Evolutionary conservation across 2,329 filamentous ascomycete genomes (phyloP), one percentile per base, ranked within the genome.

Genomic region (Trichoderma aggressivum): DNA sequence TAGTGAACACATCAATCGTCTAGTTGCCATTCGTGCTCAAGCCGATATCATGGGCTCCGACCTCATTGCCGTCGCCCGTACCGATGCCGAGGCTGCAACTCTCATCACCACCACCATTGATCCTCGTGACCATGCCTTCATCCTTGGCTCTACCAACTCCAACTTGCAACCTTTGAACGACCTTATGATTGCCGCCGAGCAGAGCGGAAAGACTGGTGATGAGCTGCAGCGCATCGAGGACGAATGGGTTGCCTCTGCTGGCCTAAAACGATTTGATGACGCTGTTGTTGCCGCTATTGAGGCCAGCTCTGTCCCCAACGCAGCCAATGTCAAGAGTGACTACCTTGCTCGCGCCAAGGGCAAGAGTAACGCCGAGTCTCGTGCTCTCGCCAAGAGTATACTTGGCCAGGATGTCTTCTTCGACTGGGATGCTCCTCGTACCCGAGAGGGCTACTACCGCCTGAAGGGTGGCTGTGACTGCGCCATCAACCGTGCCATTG

Each of bases 31-130:
- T 81, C 92, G 96, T 72, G 95, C 96, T 5, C 96, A 99, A 84
- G 95, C 96, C 76, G 96, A 99, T 80, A 98, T 99, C 79, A 98
- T 99, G 96, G 96, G 93, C 74, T 88, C 90, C 73, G 94, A 99
- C 79, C 91, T 99, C 73, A 84, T 99, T 50, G 93, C 94, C 75
- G 90, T 99, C 75, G 96, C 96, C 68, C 92, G 96, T 78, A 99
- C 96, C 72, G 96, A 99, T 83, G 97, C 96, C 76, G 96, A 99
- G 86, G 96, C 96, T 68, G 96, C 96, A 39, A 99, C 96, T 5
- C 91, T 99, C 77, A 97, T 99, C 85, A 97, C 94, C 74, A 95
- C 93, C 39, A 97, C 94, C 77, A 98, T 99, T 80, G 96, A 99
- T 84, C 91, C 92, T 72, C 92, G 96, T 77, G 96, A 99, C 83